Evolutionary conservation across 1,284 basidiomycete genomes (phyloP), one percentile per base, ranked within the genome.

Genomic region (Malassezia restricta): DNA sequence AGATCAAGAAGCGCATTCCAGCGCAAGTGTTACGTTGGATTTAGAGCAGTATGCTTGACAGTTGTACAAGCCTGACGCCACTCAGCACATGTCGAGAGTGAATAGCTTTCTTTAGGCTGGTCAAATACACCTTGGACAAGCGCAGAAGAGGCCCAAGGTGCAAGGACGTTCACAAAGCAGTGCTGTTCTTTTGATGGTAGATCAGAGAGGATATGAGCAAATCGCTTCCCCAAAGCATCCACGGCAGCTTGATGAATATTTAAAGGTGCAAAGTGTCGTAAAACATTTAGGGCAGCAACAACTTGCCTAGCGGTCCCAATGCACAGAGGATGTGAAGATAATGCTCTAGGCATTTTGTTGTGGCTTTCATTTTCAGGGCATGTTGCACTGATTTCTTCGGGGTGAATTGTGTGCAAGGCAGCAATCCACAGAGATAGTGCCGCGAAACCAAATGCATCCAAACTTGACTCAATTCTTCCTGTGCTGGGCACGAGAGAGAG

Each of bases 1-100:
- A 17, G 87, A 95, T 71, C 89, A 94, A 68, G 87, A 89, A 12
- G 80, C 87, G 59, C 92, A 94, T 66, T 89, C 87, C 64, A 91
- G 87, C 17, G 79, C 83, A 46, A 86, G 86, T 14, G 74, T 95
- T 61, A 94, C 89, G 2, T 77, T 95, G 46, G 88, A 95, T 76
- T 85, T 92, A 8, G 71, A 73, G 47, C 61, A 66, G 57, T 74
- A 73, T 49, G 61, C 61, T 1, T 64, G 46, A 38, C 33, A 35
- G 11, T 35, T 15, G 11, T 35, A 35, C 33, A 35, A 5, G 33
- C 33, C 15, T 35, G 33, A 5, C 33, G 33, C 33, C 33, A 35
- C 14, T 14, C 24, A 11, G 31, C 11, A 11, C 27, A 43, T 24
- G 8, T 12, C n/a, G 11, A 15, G 11, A 35, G 15, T 35, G 33